Evolutionary conservation across 176 grass and related monocot species (phyloP).

Genomic region (Urochloa ruziziensis): DNA sequence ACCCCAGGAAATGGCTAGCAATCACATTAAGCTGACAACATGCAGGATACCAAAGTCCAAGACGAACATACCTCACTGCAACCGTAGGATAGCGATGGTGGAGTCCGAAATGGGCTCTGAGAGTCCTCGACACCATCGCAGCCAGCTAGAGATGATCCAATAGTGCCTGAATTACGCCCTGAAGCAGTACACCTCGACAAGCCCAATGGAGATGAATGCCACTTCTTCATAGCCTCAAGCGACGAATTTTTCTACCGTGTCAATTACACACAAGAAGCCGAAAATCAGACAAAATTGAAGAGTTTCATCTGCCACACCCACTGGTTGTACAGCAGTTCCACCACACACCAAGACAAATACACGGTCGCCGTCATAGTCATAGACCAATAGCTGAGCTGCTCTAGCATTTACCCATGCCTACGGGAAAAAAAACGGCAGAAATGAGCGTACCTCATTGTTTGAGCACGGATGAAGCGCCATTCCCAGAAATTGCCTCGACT

Average conservation of each 20-base stretch:
- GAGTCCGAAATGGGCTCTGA: conserved; percentile 78
- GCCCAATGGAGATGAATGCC: conserved; percentile 55
- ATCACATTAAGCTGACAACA: background rate
- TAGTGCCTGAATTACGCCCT: conserved; percentile 3
- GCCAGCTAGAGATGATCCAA: conserved; percentile 24
- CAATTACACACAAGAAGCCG: conserved; percentile 3
- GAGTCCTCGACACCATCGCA: conserved; percentile 42
- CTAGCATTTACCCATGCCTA: background rate
- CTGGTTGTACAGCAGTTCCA: background rate
- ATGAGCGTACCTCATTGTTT: conserved; percentile 43
- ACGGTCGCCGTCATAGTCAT: background rate
- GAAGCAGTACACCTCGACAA: conserved; percentile 38
- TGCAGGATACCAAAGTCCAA: background rate
- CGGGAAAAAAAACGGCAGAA: background rate
- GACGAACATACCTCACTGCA: conserved; percentile 49
- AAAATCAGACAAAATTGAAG: background rate
- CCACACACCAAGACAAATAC: background rate
- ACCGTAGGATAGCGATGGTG: conserved; percentile 70
- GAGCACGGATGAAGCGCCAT: conserved; percentile 64
- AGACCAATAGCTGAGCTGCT: background rate
- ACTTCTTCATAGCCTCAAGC: conserved; percentile 58
- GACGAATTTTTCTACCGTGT: conserved; percentile 50
- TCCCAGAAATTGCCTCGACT: conserved; percentile 56
- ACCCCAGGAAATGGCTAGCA: conserved; percentile 2
- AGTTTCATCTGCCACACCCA: background rate